A percentile compares a stretch with the other conserved stretches of the same genome.
phyloP scores from a whole-genome alignment of 2,329 filamentous ascomycete genomes.

The Thielaviopsis populi region DNA sequence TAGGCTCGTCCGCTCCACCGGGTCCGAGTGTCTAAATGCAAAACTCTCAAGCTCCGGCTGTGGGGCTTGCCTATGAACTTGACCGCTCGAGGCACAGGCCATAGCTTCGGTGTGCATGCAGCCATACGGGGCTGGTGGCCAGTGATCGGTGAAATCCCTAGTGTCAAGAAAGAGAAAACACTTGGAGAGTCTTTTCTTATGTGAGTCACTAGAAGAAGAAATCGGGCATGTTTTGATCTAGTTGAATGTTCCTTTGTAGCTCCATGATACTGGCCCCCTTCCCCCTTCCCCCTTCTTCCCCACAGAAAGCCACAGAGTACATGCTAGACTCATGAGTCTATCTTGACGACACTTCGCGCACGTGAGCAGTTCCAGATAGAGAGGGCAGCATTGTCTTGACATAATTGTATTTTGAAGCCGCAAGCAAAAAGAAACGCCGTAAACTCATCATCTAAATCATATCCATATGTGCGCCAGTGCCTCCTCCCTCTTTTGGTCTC shows the following conservation, averaged over 20 bases:
- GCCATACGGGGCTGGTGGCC: background rate
- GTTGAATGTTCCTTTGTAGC: no score
- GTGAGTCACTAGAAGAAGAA: background rate
- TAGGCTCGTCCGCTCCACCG: background rate
- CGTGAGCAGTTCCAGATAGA: background rate
- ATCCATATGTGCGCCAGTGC: constrained; percentile 5
- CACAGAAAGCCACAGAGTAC: background rate
- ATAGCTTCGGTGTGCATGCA: background rate
- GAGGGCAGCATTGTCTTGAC: background rate
- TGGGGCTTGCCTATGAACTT: background rate
- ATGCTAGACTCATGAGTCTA: background rate
- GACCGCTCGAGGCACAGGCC: background rate
- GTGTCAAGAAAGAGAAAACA: background rate
- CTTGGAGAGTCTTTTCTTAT: background rate
- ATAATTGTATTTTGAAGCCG: constrained; percentile 9
- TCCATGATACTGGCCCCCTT: no score
- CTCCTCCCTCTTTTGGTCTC: constrained; percentile 16
- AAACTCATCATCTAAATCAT: constrained; percentile 16
- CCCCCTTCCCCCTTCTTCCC: background rate
- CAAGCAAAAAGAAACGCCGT: constrained; percentile 9
- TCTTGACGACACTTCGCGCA: background rate
- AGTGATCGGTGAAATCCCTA: background rate
- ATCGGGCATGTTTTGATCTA: background rate
- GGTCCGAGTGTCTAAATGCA: background rate
- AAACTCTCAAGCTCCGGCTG: background rate